phyloP scores from a whole-genome alignment of 2,329 filamentous ascomycete species.

The Ilyonectria sp. region DNA sequence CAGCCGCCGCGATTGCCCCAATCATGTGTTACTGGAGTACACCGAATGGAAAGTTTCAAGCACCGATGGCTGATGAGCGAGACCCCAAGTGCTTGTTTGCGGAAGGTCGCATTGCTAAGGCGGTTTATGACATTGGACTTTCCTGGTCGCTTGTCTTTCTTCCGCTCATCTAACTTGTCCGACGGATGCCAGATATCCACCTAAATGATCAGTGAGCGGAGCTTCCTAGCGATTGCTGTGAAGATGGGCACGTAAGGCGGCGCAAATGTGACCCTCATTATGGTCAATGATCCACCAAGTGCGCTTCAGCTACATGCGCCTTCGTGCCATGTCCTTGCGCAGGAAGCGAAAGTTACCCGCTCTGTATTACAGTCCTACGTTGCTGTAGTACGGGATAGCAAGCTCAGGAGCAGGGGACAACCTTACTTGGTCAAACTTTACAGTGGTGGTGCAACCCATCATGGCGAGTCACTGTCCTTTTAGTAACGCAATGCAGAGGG shows the following conservation, averaged over 20 bases:
- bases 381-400: not conserved
- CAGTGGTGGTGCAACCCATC: not conserved
- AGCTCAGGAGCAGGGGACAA: not conserved
- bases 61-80: constrained; percentile 57
- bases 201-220: constrained; percentile 40
- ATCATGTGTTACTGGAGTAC: constrained; percentile 56
- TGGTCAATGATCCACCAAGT: constrained; percentile 15
- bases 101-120: constrained; percentile 51
- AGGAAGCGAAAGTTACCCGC: constrained; percentile 1
- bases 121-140: constrained; percentile 49
- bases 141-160: constrained; percentile 51
- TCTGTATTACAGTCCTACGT: not conserved
- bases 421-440: not conserved
- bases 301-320: not conserved
- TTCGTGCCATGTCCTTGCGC: constrained; percentile 9
- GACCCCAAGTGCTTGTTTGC: constrained; percentile 61
- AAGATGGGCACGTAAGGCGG: not conserved
- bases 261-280: constrained; percentile 1
- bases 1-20: constrained; percentile 60
- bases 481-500: not conserved
- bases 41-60: constrained; percentile 63
- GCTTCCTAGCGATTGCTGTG: constrained; percentile 4
- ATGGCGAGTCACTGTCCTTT: not conserved
- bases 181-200: constrained; percentile 55
- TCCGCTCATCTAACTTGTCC: constrained; percentile 58